A percentile compares a stretch with the other conserved stretches of the same genome.
phyloP scores from a whole-genome alignment of 2,329 filamentous ascomycete genomes.

The Akanthomyces muscarius region DNA sequence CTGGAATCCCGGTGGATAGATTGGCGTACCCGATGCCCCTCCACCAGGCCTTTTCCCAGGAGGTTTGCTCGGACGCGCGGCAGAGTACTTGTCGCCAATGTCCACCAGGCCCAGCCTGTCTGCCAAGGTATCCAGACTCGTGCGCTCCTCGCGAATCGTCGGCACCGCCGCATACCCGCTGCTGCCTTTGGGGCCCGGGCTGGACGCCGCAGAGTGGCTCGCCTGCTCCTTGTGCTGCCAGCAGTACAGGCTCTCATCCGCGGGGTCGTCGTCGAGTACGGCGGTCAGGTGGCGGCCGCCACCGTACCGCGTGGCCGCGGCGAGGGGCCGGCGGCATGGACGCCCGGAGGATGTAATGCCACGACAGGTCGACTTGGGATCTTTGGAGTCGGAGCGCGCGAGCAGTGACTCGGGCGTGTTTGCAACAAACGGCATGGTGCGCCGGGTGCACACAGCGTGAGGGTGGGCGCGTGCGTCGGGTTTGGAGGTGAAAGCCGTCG shows the following conservation, averaged over 20 bases:
- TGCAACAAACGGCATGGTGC: constrained; percentile 37
- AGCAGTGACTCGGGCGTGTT: constrained; percentile 77
- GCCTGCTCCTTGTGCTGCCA: constrained; percentile 96
- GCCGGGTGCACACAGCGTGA: neutral
- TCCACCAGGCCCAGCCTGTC: constrained; percentile 74
- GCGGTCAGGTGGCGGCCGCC: neutral
- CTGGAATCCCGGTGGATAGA: neutral
- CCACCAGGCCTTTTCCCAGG: neutral
- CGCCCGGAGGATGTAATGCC: constrained; percentile 80
- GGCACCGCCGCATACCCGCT: constrained; percentile 29
- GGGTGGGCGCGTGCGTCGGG: neutral
- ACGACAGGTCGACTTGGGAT: constrained; percentile 78
- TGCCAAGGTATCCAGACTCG: constrained; percentile 82
- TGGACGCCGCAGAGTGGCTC: constrained; percentile 41
- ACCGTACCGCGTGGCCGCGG: constrained; percentile 27
- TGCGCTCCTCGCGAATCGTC: constrained; percentile 59
- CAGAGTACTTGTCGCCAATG: constrained; percentile 45
- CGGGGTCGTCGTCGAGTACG: constrained; percentile 39
- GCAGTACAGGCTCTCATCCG: constrained; percentile 69
- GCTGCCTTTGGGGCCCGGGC: constrained; percentile 39
- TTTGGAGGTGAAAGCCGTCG: neutral
- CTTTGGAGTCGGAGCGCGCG: constrained; percentile 76
- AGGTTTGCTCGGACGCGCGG: constrained; percentile 10
- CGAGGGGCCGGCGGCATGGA: constrained; percentile 71
- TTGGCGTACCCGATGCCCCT: neutral